These are phyloP conservation scores for Haplosporangium sp. DNA, from an alignment of 371 early-diverging fungal species.

Conservation along the genomic window DNA sequence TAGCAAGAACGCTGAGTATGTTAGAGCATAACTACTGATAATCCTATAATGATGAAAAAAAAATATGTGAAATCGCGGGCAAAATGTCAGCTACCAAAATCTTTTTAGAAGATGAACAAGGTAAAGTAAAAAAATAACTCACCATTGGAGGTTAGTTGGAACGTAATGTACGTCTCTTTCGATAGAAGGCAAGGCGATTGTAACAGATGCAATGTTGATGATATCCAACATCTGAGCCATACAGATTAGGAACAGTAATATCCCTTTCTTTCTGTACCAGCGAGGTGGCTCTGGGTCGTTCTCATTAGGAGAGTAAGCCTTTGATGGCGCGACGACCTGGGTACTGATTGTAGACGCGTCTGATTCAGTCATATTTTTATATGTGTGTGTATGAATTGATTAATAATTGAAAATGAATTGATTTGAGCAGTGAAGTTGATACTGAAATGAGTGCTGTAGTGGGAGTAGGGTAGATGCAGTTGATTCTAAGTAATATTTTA, in stretches of 20 bases:
- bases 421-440: too few relatives aligned
- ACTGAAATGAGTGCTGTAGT: too few relatives aligned
- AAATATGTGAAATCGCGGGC: not conserved
- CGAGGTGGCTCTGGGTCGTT: not conserved
- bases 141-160: conserved; percentile 47
- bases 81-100: conserved; percentile 20
- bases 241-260: conserved; percentile 32
- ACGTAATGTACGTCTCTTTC: conserved; percentile 38
- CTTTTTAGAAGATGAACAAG: conserved; percentile 12
- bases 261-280: conserved; percentile 29
- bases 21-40: conserved; percentile 57
- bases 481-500: too few relatives aligned
- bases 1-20: conserved; percentile 60
- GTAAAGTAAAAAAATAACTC: not conserved
- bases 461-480: too few relatives aligned
- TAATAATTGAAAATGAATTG: not conserved
- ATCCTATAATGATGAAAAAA: conserved; percentile 54
- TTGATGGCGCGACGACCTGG: not conserved
- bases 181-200: conserved; percentile 55
- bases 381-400: not conserved
- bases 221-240: conserved; percentile 42
- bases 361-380: conserved; percentile 2
- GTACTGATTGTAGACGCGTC: conserved; percentile 18
- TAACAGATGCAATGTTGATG: conserved; percentile 53
- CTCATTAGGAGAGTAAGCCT: not conserved